phyloP scores from a whole-genome alignment of 1,139 yeast genomes.

The Nakaseomyces nivariensis region DNA sequence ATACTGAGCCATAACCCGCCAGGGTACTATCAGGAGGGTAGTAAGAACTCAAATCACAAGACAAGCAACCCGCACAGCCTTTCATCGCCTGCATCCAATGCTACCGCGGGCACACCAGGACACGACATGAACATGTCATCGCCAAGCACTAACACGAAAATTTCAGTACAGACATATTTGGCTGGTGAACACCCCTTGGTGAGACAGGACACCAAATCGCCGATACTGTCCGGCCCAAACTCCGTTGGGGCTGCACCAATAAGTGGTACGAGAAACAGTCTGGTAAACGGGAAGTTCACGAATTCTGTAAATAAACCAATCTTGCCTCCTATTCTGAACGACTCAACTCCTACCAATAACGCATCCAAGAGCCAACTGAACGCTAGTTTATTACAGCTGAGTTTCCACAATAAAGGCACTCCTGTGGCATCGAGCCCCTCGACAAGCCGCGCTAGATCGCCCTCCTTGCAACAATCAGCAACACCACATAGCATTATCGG shows the following conservation, averaged over 20 bases:
- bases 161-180: conserved; percentile 28
- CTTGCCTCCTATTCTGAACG: conserved; percentile 22
- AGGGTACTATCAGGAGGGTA: not conserved
- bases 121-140: not conserved
- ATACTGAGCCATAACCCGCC: conserved; percentile 4
- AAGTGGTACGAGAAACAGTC: conserved; percentile 9
- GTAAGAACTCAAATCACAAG: not conserved
- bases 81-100: conserved; percentile 2
- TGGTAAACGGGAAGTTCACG: not conserved
- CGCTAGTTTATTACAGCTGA: not conserved
- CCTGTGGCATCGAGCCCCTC: conserved; percentile 6
- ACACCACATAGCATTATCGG: not conserved
- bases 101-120: not conserved
- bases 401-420: not conserved
- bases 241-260: conserved; percentile 30
- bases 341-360: conserved; percentile 1
- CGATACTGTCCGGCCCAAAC: conserved; percentile 11
- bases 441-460: conserved; percentile 3
- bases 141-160: conserved; percentile 9
- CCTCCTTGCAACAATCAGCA: not conserved
- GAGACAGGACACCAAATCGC: conserved; percentile 23
- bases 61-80: not conserved
- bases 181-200: conserved; percentile 31
- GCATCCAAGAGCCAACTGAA: conserved; percentile 7
- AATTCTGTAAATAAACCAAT: conserved; percentile 27